A percentile compares a stretch with the other conserved stretches of the same genome.
Evolutionary conservation across 2,329 filamentous ascomycete species (phyloP).

Genomic region (Bimuria novae-zelandiae): DNA sequence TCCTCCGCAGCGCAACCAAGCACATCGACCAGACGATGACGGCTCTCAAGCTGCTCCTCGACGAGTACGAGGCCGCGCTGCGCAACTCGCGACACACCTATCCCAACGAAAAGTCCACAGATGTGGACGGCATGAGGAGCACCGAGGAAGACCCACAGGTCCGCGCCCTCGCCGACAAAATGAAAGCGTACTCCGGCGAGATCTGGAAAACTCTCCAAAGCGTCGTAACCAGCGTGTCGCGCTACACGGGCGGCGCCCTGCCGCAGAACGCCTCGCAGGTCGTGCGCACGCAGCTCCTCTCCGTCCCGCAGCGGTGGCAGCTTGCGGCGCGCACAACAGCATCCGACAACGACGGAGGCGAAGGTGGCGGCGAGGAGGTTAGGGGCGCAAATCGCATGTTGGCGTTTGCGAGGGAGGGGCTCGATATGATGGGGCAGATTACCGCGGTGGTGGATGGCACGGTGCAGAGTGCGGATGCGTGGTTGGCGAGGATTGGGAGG

Average conservation of each 20-base stretch:
- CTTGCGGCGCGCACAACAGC: constrained; percentile 63
- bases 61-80: constrained; percentile 72
- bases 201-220: constrained; percentile 67
- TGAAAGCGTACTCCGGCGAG: constrained; percentile 64
- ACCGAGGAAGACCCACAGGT: constrained; percentile 45
- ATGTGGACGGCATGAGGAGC: too few species aligned
- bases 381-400: constrained; percentile 74
- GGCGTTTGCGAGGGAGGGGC: constrained; percentile 83
- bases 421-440: constrained; percentile 94
- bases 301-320: constrained; percentile 81
- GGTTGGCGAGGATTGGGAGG: constrained; percentile 76
- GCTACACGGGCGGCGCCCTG: constrained; percentile 86
- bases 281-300: constrained; percentile 82
- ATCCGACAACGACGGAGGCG: constrained; percentile 15
- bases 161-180: constrained; percentile 72
- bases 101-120: constrained; percentile 14
- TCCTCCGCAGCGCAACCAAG: constrained; percentile 80
- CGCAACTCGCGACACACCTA: constrained; percentile 32
- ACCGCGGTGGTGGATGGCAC: constrained; percentile 87
- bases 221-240: constrained; percentile 83
- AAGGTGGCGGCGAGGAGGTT: constrained; percentile 47
- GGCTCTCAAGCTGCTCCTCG: constrained; percentile 73
- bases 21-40: constrained; percentile 77
- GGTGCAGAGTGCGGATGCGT: constrained; percentile 85
- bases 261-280: constrained; percentile 85